Evolutionary conservation across 73 alveolate genomes (phyloP).

Genomic region (Stentor roeselii): DNA sequence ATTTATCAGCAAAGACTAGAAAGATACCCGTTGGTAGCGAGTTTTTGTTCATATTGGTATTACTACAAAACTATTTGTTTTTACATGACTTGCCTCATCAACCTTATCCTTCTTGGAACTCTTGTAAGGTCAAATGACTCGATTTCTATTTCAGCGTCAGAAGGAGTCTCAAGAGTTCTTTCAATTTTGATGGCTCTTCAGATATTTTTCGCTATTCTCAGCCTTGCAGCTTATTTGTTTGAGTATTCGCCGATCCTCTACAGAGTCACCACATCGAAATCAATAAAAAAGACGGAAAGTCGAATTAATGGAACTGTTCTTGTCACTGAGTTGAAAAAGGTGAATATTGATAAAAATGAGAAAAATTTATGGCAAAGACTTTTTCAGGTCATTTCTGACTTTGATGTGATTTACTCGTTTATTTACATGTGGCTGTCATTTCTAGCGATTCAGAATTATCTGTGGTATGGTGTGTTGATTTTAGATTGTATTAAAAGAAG

Average conservation of each 20-base stretch:
- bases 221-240: not conserved
- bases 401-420: not conserved
- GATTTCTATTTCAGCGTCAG: not conserved
- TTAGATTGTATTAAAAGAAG: slow-evolving; percentile 66
- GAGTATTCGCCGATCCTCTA: slow-evolving; percentile 25
- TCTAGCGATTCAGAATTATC: slow-evolving; percentile 26
- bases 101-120: slow-evolving; percentile 16
- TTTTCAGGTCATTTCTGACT: not conserved
- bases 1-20: slow-evolving; percentile 13
- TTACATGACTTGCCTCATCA: not conserved
- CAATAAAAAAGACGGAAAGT: not conserved
- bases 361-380: not conserved
- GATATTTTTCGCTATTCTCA: slow-evolving; percentile 2
- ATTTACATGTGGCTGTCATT: not conserved
- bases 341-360: not conserved
- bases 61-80: not conserved
- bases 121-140: not conserved
- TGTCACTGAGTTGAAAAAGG: not conserved
- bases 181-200: not conserved
- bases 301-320: not conserved
- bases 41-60: not conserved
- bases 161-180: not conserved
- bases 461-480: slow-evolving; percentile 69
- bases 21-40: not conserved
- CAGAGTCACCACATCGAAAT: not conserved